Evolutionary conservation across 2,329 filamentous ascomycete genomes (phyloP).

Genomic region (Cladosporium sp.): DNA sequence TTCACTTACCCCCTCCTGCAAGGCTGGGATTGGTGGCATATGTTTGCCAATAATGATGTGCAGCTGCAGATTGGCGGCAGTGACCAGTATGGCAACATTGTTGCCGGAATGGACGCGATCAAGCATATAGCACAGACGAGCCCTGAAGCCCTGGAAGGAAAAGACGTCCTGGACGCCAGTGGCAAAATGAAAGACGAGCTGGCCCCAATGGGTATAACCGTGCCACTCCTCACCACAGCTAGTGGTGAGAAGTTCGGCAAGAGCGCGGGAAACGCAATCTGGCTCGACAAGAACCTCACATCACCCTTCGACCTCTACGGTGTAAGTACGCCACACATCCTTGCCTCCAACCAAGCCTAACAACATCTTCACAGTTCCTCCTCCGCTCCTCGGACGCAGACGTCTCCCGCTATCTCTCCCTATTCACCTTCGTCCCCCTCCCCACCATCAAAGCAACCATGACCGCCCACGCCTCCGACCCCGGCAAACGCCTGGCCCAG

Average conservation of each 20-base stretch:
- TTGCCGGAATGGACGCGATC: constrained; percentile 81
- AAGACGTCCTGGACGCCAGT: constrained; percentile 16
- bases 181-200: constrained; percentile 39
- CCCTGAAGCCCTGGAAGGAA: constrained; percentile 12
- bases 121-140: constrained; percentile 62
- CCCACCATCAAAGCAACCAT: constrained; percentile 65
- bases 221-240: constrained; percentile 80
- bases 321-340: constrained; percentile 34
- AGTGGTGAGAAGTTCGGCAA: constrained; percentile 92
- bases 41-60: constrained; percentile 65
- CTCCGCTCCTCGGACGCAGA: constrained; percentile 76
- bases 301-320: constrained; percentile 80
- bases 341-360: constrained; percentile 9
- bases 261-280: constrained; percentile 87
- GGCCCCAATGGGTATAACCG: constrained; percentile 77
- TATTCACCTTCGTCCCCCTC: constrained; percentile 84
- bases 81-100: constrained; percentile 95
- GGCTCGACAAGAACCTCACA: constrained; percentile 81
- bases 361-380: constrained; percentile 61
- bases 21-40: constrained; percentile 93
- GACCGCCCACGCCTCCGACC: constrained; percentile 62
- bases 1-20: constrained; percentile 92
- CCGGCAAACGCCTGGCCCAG: constrained; percentile 72
- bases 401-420: constrained; percentile 74
- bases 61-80: constrained; percentile 91